A percentile compares a stretch with the other conserved stretches of the same genome.
These are phyloP conservation scores for Fusarium tricinctum DNA, from an alignment of 2,329 filamentous ascomycete species.

Conservation along the genomic window DNA sequence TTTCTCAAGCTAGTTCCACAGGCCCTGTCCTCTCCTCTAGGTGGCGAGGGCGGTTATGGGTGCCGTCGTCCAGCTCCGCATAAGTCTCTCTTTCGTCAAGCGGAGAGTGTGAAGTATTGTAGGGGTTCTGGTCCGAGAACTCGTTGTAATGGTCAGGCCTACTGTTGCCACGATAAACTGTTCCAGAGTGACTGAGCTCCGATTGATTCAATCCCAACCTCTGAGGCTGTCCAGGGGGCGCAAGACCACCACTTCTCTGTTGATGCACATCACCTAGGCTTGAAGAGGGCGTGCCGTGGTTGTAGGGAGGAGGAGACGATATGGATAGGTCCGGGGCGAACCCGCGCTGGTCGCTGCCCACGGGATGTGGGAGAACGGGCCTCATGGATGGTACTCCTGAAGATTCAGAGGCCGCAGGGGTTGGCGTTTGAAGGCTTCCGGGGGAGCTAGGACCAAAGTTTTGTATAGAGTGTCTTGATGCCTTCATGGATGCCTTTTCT, in stretches of 20 bases:
- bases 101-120: slow-evolving; percentile 17
- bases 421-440: slow-evolving; percentile 31
- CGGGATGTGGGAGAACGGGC: slow-evolving; percentile 33
- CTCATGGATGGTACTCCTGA: slow-evolving; percentile 32
- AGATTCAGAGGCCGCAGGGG: slow-evolving; percentile 30
- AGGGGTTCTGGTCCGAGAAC: slow-evolving; percentile 39
- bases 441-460: slow-evolving; percentile 22
- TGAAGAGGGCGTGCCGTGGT: slow-evolving; percentile 22
- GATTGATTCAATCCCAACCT: slow-evolving; percentile 16
- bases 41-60: slow-evolving; percentile 21
- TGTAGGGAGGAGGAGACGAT: slow-evolving; percentile 24
- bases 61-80: slow-evolving; percentile 27
- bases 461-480: slow-evolving; percentile 40
- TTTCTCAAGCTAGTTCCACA: slow-evolving; percentile 21
- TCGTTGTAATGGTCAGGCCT: slow-evolving; percentile 42
- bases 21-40: slow-evolving; percentile 18
- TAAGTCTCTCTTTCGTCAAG: slow-evolving; percentile 20
- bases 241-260: slow-evolving; percentile 17
- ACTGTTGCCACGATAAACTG: slow-evolving; percentile 40
- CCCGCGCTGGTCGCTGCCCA: slow-evolving; percentile 20
- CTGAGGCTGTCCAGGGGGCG: slow-evolving; percentile 12
- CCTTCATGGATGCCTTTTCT: slow-evolving; percentile 50
- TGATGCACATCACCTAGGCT: slow-evolving; percentile 23
- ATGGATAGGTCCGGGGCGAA: slow-evolving; percentile 19
- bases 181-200: slow-evolving; percentile 33